A percentile compares a stretch with the other conserved stretches of the same genome.
These are phyloP conservation scores for Orbilia javanica DNA, from an alignment of 2,329 filamentous ascomycete species.

Conservation along the genomic window DNA sequence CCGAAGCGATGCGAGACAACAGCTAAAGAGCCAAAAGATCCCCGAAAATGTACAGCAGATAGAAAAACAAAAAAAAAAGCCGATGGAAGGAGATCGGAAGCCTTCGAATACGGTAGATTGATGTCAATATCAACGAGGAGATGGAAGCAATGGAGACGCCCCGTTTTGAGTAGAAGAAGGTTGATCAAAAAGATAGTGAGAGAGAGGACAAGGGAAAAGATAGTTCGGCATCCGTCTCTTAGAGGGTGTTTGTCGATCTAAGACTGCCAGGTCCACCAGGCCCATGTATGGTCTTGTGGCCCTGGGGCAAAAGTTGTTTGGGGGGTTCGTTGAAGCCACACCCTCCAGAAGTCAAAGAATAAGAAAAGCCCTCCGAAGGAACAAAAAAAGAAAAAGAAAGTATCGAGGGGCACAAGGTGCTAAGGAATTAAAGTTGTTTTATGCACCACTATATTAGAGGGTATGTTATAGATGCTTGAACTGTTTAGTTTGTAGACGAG, in stretches of 20 bases:
- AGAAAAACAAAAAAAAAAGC: constrained; percentile 37
- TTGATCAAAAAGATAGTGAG: constrained; percentile 48
- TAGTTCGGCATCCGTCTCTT: constrained; percentile 38
- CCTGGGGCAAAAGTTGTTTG: constrained; percentile 47
- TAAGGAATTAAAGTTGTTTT: constrained; percentile 57
- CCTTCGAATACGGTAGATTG: constrained; percentile 29
- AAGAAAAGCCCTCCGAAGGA: neutral
- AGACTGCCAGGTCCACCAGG: constrained; percentile 31
- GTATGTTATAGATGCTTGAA: constrained; percentile 40
- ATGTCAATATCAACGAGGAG: constrained; percentile 50
- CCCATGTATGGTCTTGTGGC: constrained; percentile 21
- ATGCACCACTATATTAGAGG: constrained; percentile 39
- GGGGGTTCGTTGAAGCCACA: constrained; percentile 48
- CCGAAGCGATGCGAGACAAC: constrained; percentile 52
- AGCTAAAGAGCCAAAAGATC: constrained; percentile 27
- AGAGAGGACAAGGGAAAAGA: constrained; percentile 40
- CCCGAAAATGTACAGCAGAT: constrained; percentile 15
- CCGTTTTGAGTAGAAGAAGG: constrained; percentile 45
- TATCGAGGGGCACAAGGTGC: constrained; percentile 9
- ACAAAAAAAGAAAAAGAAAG: constrained; percentile 23
- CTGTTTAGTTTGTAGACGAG: constrained; percentile 18
- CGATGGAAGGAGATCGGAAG: constrained; percentile 24
- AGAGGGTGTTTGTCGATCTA: constrained; percentile 44
- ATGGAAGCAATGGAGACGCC: constrained; percentile 42
- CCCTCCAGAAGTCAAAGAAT: constrained; percentile 32